Conservation (phyloP, 148 eudicot genomes). For the Vaccinium vitisidaea region DNA sequence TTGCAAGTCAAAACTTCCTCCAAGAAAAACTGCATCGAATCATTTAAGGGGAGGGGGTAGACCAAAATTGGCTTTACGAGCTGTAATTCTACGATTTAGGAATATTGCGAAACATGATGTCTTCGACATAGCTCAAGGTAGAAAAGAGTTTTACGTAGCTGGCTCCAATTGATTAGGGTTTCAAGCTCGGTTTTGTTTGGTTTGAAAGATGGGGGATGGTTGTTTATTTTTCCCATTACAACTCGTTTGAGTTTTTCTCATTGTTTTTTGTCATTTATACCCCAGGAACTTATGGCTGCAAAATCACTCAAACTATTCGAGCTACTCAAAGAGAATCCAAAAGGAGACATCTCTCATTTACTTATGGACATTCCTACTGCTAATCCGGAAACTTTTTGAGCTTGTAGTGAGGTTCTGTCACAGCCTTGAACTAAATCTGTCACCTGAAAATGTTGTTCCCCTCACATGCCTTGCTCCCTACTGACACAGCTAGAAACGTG, state of each 20-base stretch:
- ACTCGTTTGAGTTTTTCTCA: background rate
- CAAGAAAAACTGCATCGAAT: too few species aligned
- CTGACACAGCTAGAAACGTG: too few species aligned
- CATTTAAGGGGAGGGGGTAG: too few species aligned
- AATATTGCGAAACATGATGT: too few species aligned
- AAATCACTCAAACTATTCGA: slow-evolving; percentile 50
- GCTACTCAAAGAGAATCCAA: slow-evolving; percentile 44
- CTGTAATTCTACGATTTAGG: too few species aligned
- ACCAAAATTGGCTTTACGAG: too few species aligned
- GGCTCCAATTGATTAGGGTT: too few species aligned
- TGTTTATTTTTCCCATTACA: background rate
- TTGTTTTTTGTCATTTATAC: background rate
- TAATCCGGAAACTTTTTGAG: slow-evolving; percentile 51
- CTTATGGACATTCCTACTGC: slow-evolving; percentile 41
- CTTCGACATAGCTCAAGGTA: too few species aligned
- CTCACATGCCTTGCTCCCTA: slow-evolving; percentile 47
- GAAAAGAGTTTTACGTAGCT: too few species aligned
- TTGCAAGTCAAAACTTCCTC: too few species aligned
- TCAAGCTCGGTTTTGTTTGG: too few species aligned
- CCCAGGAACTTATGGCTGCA: slow-evolving; percentile 44
- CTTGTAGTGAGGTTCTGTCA: slow-evolving; percentile 64
- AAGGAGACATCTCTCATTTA: slow-evolving; percentile 37
- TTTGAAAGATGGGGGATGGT: background rate
- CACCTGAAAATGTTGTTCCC: slow-evolving; percentile 49
- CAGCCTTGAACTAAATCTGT: slow-evolving; percentile 42